Evolutionary conservation across 2,329 filamentous ascomycete genomes (phyloP).

Genomic region (Fusarium kyushuense): DNA sequence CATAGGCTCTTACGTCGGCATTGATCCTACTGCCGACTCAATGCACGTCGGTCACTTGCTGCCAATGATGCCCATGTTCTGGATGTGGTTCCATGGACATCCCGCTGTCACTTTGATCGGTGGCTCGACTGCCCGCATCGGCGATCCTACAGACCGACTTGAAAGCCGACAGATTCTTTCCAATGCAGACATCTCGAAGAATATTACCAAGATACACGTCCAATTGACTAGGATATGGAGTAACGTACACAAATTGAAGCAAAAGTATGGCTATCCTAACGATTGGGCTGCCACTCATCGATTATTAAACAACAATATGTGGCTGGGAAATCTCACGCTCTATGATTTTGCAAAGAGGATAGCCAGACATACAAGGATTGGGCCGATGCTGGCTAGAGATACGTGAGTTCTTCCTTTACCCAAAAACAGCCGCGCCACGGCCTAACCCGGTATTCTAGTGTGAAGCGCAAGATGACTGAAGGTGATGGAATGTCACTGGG

Average conservation of each 20-base stretch:
- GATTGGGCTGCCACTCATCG: constrained; percentile 75
- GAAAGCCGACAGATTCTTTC: constrained; percentile 68
- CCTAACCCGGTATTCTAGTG: constrained; percentile 55
- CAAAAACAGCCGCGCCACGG: background rate
- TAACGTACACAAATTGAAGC: constrained; percentile 76
- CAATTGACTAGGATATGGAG: constrained; percentile 79
- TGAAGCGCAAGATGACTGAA: constrained; percentile 84
- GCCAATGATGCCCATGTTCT: constrained; percentile 85
- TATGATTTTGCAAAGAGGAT: constrained; percentile 81
- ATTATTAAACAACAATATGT: constrained; percentile 84
- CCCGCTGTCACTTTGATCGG: constrained; percentile 75
- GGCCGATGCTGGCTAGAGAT: constrained; percentile 88
- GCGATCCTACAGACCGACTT: constrained; percentile 80
- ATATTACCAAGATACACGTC: constrained; percentile 75
- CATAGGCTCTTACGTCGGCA: constrained; percentile 81
- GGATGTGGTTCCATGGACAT: constrained; percentile 83
- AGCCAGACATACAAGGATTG: constrained; percentile 80
- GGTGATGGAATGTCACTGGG: constrained; percentile 94
- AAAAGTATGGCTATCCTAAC: constrained; percentile 72
- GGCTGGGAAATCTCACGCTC: constrained; percentile 80
- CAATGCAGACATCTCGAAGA: constrained; percentile 67
- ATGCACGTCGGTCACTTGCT: constrained; percentile 85
- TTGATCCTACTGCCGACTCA: constrained; percentile 84
- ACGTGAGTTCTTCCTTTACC: constrained; percentile 69
- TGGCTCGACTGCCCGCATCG: constrained; percentile 80